Conservation (phyloP, 2,329 filamentous ascomycete species). For the Clonostachys sp. region DNA sequence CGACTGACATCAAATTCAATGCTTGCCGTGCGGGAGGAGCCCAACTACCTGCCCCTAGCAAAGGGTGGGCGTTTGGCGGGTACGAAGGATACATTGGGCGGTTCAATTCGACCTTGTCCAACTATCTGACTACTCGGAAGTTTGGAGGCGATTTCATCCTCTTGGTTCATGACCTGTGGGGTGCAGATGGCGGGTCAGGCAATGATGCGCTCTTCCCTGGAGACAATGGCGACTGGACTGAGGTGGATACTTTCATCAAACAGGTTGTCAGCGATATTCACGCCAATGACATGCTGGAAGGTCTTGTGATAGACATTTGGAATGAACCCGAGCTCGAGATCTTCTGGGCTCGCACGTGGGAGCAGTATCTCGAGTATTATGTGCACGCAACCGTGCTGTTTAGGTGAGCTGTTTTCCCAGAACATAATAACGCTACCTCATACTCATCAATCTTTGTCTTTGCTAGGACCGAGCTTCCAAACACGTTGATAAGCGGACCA, state of each 20-base stretch:
- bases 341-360: slow-evolving; percentile 10
- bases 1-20: slow-evolving; percentile 2
- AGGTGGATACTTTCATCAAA: slow-evolving; percentile 34
- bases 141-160: slow-evolving; percentile 37
- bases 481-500: slow-evolving; percentile 4
- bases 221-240: slow-evolving; percentile 41
- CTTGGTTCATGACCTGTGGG: slow-evolving; percentile 41
- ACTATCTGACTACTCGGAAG: slow-evolving; percentile 36
- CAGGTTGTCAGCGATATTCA: slow-evolving; percentile 28
- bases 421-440: too few species aligned
- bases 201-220: slow-evolving; percentile 32
- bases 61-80: slow-evolving; percentile 1
- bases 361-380: slow-evolving; percentile 11
- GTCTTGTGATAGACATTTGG: slow-evolving; percentile 44
- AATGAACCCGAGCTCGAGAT: slow-evolving; percentile 41
- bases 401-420: slow-evolving; percentile 2
- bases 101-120: slow-evolving; percentile 34
- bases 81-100: slow-evolving; percentile 14
- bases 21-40: slow-evolving; percentile 6
- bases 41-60: slow-evolving; percentile 1
- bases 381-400: slow-evolving; percentile 7
- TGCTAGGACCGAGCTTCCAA: slow-evolving; percentile 6
- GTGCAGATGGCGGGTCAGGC: slow-evolving; percentile 34
- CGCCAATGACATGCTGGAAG: slow-evolving; percentile 25
- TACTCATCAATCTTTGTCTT: too few species aligned